Percentiles rank a stretch among this genome's conserved stretches.
These are phyloP conservation scores for Cryptosporidium felis DNA, from an alignment of 169 alveolate species.

Conservation along the genomic window DNA sequence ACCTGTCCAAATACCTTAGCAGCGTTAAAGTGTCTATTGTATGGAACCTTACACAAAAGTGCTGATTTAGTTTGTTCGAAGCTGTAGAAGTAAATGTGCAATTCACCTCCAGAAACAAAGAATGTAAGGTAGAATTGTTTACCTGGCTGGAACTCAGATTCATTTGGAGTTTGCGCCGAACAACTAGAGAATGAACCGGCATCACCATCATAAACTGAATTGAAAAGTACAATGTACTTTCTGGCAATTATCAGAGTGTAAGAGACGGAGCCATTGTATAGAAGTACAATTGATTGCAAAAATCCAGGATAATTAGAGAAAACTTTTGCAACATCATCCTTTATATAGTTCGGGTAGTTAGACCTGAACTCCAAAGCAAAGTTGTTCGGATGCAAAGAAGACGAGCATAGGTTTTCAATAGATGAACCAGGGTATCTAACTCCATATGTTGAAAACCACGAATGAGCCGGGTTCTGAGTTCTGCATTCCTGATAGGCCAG, in stretches of 20 bases:
- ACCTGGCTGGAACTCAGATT: slow-evolving; percentile 31
- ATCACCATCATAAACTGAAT: slow-evolving; percentile 32
- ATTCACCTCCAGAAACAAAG: neutral
- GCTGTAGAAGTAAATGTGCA: slow-evolving; percentile 53
- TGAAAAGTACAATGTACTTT: slow-evolving; percentile 26
- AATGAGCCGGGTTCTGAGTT: neutral
- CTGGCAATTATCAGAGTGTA: slow-evolving; percentile 55
- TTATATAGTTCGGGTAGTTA: neutral
- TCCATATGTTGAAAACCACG: neutral
- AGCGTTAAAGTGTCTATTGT: slow-evolving; percentile 20
- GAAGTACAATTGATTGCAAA: slow-evolving; percentile 21
- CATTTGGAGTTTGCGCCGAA: slow-evolving; percentile 46
- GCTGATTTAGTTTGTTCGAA: neutral
- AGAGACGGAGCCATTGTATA: slow-evolving; percentile 16
- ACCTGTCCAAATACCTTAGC: slow-evolving; percentile 28
- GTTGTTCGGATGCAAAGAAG: slow-evolving; percentile 32
- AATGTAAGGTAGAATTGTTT: neutral
- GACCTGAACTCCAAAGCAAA: slow-evolving; percentile 2
- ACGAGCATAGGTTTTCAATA: slow-evolving; percentile 25
- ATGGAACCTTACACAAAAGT: slow-evolving; percentile 41
- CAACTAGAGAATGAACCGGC: slow-evolving; percentile 45
- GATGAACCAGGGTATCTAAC: slow-evolving; percentile 2
- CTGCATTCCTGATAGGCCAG: neutral
- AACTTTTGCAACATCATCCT: slow-evolving; percentile 10
- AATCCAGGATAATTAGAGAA: slow-evolving; percentile 64